Base-by-base conservation (phyloP, 2,329 filamentous ascomycete species). In the Neofusicoccum sp. region DNA sequence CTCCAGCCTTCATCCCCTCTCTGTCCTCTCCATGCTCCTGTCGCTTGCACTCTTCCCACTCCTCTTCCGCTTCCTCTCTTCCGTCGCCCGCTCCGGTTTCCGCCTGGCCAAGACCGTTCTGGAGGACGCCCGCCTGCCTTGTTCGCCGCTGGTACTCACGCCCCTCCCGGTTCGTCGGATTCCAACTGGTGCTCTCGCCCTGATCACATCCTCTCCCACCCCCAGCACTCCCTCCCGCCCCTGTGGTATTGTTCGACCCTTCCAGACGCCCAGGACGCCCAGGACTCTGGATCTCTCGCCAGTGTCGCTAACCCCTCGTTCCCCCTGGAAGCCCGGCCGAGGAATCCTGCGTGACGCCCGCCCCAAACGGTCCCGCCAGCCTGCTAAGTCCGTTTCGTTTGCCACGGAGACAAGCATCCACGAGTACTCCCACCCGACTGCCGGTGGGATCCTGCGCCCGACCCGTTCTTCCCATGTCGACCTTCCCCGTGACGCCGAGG, bases 391-490 rank as follows among this genome's bases (percentile, higher is more conserved):
- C 7, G 56, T 58, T 40, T 30, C 38, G 11, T 45, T 58, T 28
- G 20, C 20, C 6, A 11, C 40, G 20, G 20, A 30, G 5, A 26
- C 41, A 24, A 33, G 6, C 28, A 4, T 36, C 8, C 38, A 30
- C 48, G 31, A 53, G 33, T 45, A 26, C 43, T 9, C 43, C 12
- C 26, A n/a, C 43, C 24, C n/a, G n/a, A n/a, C n/a, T n/a, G n/a
- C n/a, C n/a, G n/a, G n/a, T n/a, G n/a, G n/a, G n/a, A 36, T 51
- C 47, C 47, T 51, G 16, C 47, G 47, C 47, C 31, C 47, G n/a
- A 20, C 45, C 7, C 45, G 45, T 26, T 26, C 20, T 6, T 47
- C 44, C 24, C 44, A 47, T 11, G 20, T 34, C 30, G 9, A 33
- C 11, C 28, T 30, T 16, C 36, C 36, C 36, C 14, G 16, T 12